Base-by-base conservation (phyloP, 306 rosid species). In the Trifolium fragiferum region DNA sequence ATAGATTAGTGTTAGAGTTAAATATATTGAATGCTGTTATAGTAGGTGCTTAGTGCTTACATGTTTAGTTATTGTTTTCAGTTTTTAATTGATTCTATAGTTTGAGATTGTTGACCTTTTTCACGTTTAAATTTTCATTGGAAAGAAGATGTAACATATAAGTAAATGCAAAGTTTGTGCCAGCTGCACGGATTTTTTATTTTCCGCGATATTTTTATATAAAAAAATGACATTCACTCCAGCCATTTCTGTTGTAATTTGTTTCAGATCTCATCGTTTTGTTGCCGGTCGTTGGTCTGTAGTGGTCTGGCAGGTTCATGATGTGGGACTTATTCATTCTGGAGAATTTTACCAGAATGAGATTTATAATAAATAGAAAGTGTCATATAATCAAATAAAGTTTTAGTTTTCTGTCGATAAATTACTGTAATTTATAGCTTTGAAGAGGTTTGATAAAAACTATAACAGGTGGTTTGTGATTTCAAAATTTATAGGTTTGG, bases 231-330 rank as follows among this genome's bases (percentile, higher is more conserved):
- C 51, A 40, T 60, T 60, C 40, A 51, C 43, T 66, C 43, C 14
- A n/a, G 15, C 37, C 7, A 35, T 44, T 47, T 70, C 6, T 14
- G 20, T 53, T 6, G 25, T 70, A 27, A 32, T 49, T 64, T 27
- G 62, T 72, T 81, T 67, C 23, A 55, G 76, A 43, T 77, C 54
- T 62, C 54, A 41, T 40, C 19, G 73, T 32, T 66, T 60, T 70
- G 76, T 70, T 8, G 66, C 68, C 81, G 51, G 18, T 77, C 32
- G 14, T 77, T 63, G 37, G 55, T 32, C 18, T 57, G 18, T 55
- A 35, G 64, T 68, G 53, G 32, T 62, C 51, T 63, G 55, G 30
- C 60, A 35, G 43, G 20, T 43, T 75, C 64, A 55, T 37, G 59
- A 15, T 64, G 38, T 11, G 40, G 75, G 53, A 46, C 75, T 66